phyloP scores from a whole-genome alignment of 176 grass and related monocot species.

The Hordeum vulgare region DNA sequence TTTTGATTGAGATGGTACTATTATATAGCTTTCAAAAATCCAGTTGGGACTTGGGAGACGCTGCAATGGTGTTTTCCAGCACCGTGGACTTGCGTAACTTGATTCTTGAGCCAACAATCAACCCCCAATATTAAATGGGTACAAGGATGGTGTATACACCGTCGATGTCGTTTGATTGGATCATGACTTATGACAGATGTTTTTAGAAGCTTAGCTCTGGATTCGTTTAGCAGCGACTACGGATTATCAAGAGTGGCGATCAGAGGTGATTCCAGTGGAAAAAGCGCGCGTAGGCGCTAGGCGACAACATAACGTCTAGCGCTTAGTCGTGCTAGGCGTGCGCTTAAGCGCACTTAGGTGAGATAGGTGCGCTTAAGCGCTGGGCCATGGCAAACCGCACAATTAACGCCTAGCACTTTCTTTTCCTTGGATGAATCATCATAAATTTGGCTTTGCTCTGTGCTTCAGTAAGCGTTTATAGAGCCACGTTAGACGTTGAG shows the following conservation, averaged over 20 bases:
- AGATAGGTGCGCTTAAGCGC: background rate
- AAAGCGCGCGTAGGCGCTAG: background rate
- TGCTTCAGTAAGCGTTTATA: background rate
- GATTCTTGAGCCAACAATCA: background rate
- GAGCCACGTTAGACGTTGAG: background rate
- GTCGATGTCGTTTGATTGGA: constrained; percentile 3
- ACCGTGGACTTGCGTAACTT: background rate
- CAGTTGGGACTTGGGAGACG: background rate
- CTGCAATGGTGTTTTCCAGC: constrained; percentile 8
- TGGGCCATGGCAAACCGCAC: background rate
- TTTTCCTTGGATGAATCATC: background rate
- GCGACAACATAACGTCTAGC: background rate
- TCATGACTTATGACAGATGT: background rate
- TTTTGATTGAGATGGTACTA: background rate
- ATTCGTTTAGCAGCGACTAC: background rate
- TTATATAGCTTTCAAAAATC: background rate
- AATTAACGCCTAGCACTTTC: background rate
- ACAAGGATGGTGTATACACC: background rate
- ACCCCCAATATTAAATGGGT: background rate
- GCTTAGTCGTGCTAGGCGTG: background rate
- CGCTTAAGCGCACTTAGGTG: background rate
- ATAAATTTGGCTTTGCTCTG: background rate
- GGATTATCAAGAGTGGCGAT: background rate
- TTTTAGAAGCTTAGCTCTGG: background rate
- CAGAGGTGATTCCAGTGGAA: background rate